Base-by-base conservation (phyloP, 495 filamentous ascomycete genomes). In the Hypoxylon crocopeplum region DNA sequence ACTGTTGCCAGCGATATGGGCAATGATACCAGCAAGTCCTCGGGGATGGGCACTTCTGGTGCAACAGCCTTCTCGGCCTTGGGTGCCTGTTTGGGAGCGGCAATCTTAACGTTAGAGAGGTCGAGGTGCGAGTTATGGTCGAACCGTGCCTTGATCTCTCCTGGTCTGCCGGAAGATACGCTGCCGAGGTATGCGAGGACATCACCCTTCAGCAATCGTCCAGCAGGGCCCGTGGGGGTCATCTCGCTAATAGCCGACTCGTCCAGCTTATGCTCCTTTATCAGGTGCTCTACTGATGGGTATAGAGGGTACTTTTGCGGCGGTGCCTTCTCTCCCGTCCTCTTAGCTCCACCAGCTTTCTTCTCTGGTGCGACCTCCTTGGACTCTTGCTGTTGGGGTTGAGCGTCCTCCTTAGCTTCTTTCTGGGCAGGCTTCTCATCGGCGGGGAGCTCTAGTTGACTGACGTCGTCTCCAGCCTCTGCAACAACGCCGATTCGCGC, bases 151-250 rank as follows among this genome's bases (percentile, higher is more conserved):
- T 86, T 86, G 56, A 90, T 83, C 33, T 86, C 78, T n/a, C 82
- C 76, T 6, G 92, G 86, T 64, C 89, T 89, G 17, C 83, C 76
- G 33, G 84, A 72, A 37, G 86, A 73, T 64, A 97, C 89, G 48
- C 75, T 75, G 44, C 95, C 94, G 11, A 98, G 76, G 70, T 93
- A 94, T 24, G 92, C 92, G 37, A 98, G 84, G 7, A 98, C 90
- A 70, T 98, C 94, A 40, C 94, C 94, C 77, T 98, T 98, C 27
- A 98, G 81, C 34, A 98, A 79, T 40, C 95, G 87, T 39, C 93
- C 92, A 71, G 87, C 89, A 27, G 94, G 94, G 12, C 94, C 94
- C 21, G 88, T 93, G 7, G 91, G 86, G 16, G 85, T 88, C 69
- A 98, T 97, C 67, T 88, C 86, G 71, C 86, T 80, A 22, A 88